A percentile compares a stretch with the other conserved stretches of the same genome.
Evolutionary conservation across 2,329 filamentous ascomycete genomes (phyloP).

Genomic region (Ascochyta rabiei): DNA sequence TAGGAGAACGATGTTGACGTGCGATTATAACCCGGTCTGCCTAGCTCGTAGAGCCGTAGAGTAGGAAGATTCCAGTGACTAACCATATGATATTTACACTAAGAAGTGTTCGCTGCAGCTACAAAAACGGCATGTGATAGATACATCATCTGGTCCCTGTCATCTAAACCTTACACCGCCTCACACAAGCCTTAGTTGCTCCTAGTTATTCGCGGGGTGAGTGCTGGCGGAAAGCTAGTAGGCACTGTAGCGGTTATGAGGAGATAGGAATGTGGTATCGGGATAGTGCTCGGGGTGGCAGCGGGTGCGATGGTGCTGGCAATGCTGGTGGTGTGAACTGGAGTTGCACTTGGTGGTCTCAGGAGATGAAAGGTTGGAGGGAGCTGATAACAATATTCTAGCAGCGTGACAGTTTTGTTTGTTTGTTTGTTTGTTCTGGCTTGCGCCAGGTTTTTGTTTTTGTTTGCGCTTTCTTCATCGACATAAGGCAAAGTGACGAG

Average conservation of each 20-base stretch:
- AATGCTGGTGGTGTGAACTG: not conserved
- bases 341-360: not conserved
- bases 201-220: constrained; percentile 1
- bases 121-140: not conserved
- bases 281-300: constrained; percentile 1
- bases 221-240: constrained; percentile 13
- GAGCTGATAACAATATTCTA: not conserved
- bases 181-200: not conserved
- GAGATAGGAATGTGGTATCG: constrained; percentile 2
- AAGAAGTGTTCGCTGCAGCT: not conserved
- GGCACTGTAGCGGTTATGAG: constrained; percentile 14
- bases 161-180: no score
- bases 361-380: not conserved
- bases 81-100: not conserved
- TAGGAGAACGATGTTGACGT: no score
- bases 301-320: constrained; percentile 1
- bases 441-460: not conserved
- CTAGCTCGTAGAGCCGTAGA: not conserved
- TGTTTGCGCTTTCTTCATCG: not conserved
- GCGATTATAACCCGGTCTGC: not conserved
- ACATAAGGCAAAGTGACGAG: not conserved
- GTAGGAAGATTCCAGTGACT: not conserved
- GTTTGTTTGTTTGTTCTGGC: not conserved
- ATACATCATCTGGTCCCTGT: no score
- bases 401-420: not conserved